Base-by-base conservation (phyloP, 2,329 filamentous ascomycete species). In the Aspergillus eucalypticola region DNA sequence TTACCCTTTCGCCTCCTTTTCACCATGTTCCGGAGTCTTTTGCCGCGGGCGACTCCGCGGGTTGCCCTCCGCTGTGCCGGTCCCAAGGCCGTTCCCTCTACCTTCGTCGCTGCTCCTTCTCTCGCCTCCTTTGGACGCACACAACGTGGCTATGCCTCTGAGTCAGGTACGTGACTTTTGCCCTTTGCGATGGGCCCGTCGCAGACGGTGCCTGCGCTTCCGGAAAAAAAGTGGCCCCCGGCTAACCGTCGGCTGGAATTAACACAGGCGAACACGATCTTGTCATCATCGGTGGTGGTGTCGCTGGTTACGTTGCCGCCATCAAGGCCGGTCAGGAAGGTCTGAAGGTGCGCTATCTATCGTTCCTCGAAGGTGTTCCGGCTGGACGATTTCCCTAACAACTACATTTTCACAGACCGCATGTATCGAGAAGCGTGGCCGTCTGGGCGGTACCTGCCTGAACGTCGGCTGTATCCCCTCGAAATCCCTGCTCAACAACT, bases 391-490 rank as follows among this genome's bases (percentile, higher is more conserved):
- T 38, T 41, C 61, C 46, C 62, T 68, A 58, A 68, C 48, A 46
- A 51, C 29, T 54, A 23, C 60, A 52, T 32, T 27, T 32, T 54
- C 49, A 53, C 60, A 96, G 92, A 94, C 96, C 66, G 86, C 92
- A 63, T 99, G 95, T 82, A 96, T 99, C 82, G 95, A 99, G 83
- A 99, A 99, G 86, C 92, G 95, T 76, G 95, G 95, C 69, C 85
- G 87, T 62, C 88, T 99, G 71, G 95, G 95, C 73, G 95, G 95
- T 77, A 99, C 95, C 73, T 99, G 95, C 84, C 83, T 99, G 74
- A 99, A 99, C 79, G 95, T 99, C 75, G 95, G 95, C 82, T 99
- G 95, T 83, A 99, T 99, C 76, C 95, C 95, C 68, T 99, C 95
- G 67, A 99, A 99, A 83, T 97, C 95, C 65, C 91, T 99, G 70